These are phyloP conservation scores for Wallemia hederae DNA, from an alignment of 1,284 basidiomycete genomes.

Conservation along the genomic window DNA sequence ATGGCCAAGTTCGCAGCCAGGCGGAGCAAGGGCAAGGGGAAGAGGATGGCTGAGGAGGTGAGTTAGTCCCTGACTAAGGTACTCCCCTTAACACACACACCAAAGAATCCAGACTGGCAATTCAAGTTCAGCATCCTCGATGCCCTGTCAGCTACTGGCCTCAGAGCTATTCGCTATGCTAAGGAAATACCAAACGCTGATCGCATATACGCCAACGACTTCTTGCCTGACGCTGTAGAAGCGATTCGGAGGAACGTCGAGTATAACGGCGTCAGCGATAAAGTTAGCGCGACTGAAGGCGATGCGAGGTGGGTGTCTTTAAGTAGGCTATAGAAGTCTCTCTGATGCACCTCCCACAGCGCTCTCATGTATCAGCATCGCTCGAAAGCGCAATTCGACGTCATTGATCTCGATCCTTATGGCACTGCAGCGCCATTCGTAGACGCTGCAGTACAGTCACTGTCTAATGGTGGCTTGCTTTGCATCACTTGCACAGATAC, in stretches of 20 bases:
- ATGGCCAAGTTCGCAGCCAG: constrained; percentile 28
- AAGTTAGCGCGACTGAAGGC: constrained; percentile 55
- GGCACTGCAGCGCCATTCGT: constrained; percentile 91
- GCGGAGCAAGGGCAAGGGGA: constrained; percentile 14
- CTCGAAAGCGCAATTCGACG: constrained; percentile 45
- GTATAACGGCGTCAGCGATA: constrained; percentile 56
- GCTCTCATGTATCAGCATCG: constrained; percentile 57
- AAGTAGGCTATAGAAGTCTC: constrained; percentile 1
- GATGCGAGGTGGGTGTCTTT: constrained; percentile 47
- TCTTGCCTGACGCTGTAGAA: constrained; percentile 50
- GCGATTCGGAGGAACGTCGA: constrained; percentile 69
- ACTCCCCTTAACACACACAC: not conserved
- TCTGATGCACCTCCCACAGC: not conserved
- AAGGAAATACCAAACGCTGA: constrained; percentile 81
- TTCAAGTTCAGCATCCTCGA: constrained; percentile 63
- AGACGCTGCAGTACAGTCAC: constrained; percentile 76
- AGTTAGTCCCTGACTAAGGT: constrained; percentile 6
- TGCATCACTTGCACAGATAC: constrained; percentile 93
- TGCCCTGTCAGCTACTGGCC: constrained; percentile 77
- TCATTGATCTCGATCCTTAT: constrained; percentile 90
- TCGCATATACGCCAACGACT: constrained; percentile 79
- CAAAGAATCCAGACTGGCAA: not conserved
- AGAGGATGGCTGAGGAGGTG: constrained; percentile 12
- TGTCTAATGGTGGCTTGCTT: constrained; percentile 64
- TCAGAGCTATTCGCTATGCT: constrained; percentile 86